A percentile compares a stretch with the other conserved stretches of the same genome.
phyloP scores from a whole-genome alignment of 1,139 yeast species.

The Debaryomyces coudertii region DNA sequence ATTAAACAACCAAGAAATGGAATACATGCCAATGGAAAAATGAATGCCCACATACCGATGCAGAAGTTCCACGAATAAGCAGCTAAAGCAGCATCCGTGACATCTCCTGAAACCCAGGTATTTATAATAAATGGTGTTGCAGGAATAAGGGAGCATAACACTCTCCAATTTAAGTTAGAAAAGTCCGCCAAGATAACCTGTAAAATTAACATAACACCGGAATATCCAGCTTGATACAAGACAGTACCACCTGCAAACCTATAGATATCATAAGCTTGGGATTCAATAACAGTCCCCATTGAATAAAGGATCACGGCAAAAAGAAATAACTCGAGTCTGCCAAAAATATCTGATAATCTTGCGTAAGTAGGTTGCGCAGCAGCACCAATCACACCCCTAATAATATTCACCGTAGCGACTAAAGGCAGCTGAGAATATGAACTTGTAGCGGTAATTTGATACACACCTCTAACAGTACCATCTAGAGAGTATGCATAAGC shows the following conservation, averaged over 20 bases:
- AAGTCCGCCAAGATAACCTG: conserved; percentile 65
- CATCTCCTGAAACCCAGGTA: conserved; percentile 73
- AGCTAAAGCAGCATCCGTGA: conserved; percentile 34
- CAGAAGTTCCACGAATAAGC: conserved; percentile 65
- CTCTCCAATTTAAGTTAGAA: conserved; percentile 71
- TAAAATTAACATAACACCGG: conserved; percentile 61
- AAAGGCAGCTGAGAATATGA: conserved; percentile 62
- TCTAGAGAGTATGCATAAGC: conserved; percentile 74
- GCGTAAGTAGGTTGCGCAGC: conserved; percentile 75
- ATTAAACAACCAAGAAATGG: conserved; percentile 58
- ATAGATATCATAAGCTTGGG: conserved; percentile 66
- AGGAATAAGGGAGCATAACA: conserved; percentile 62
- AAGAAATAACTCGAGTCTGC: conserved; percentile 60
- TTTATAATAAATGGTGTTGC: conserved; percentile 73
- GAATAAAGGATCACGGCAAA: conserved; percentile 62
- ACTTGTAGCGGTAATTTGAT: conserved; percentile 57
- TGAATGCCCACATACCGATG: conserved; percentile 80
- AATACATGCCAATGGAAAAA: conserved; percentile 63
- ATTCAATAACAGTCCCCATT: conserved; percentile 71
- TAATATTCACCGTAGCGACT: conserved; percentile 64
- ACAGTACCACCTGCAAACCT: conserved; percentile 76
- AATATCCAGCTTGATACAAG: conserved; percentile 69
- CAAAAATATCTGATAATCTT: conserved; percentile 69
- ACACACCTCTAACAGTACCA: conserved; percentile 51
- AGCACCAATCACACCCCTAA: conserved; percentile 67